These are phyloP conservation scores for Sphaerulina musiva DNA, from an alignment of 2,329 filamentous ascomycete species.

Conservation along the genomic window DNA sequence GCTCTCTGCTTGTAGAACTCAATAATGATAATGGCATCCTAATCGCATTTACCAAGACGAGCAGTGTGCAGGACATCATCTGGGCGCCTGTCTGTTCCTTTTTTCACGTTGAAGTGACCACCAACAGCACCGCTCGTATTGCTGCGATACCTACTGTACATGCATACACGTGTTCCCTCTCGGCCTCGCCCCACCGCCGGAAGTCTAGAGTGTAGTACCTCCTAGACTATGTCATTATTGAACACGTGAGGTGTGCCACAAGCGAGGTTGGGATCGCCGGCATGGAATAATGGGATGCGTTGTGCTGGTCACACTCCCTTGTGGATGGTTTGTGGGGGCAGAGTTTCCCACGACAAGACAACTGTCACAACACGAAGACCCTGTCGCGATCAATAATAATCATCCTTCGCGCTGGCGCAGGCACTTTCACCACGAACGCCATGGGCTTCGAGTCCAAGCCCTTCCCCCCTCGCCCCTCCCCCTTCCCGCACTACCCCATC, in stretches of 20 bases:
- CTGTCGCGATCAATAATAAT: no score
- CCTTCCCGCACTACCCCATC: background rate
- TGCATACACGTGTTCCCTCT: background rate
- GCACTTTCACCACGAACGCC: background rate
- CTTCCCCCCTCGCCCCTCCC: no score
- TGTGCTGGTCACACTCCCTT: conserved; percentile 8
- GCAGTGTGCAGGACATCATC: background rate
- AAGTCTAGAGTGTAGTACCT: background rate
- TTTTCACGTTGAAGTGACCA: background rate
- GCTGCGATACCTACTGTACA: background rate
- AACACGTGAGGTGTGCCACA: conserved; percentile 13
- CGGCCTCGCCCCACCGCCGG: background rate
- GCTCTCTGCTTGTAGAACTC: background rate
- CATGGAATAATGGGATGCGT: conserved; percentile 1
- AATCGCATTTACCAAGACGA: conserved; percentile 6
- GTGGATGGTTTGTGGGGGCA: background rate
- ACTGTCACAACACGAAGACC: no score
- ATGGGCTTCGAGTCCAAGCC: background rate
- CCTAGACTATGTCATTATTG: background rate
- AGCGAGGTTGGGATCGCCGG: conserved; percentile 13
- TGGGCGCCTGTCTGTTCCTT: background rate
- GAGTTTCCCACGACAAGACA: background rate
- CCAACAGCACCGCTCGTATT: background rate
- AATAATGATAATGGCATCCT: background rate
- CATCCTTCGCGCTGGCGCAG: background rate